Percentiles rank a stretch among this genome's conserved stretches.
phyloP scores from a whole-genome alignment of 2,329 filamentous ascomycete species.

The Hymenoscyphus fraxineus region DNA sequence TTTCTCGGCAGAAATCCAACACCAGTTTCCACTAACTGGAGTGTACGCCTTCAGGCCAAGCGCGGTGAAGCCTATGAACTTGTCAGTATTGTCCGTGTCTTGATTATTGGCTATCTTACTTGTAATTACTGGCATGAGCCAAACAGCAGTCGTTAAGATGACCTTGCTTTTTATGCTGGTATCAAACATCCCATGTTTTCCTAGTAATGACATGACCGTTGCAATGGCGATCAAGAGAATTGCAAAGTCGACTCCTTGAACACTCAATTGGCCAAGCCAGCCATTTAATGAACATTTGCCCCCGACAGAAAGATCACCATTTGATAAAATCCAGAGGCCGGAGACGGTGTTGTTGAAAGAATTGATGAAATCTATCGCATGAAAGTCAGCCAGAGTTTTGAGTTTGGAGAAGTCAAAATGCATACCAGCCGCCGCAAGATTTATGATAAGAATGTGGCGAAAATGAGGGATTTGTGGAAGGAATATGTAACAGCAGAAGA shows the following conservation, averaged over 20 bases:
- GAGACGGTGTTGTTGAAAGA: slow-evolving; percentile 9
- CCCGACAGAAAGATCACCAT: slow-evolving; percentile 1
- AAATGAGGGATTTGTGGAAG: slow-evolving; percentile 14
- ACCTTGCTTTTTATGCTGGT: slow-evolving; percentile 5
- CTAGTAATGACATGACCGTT: slow-evolving; percentile 3
- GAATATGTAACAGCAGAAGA: slow-evolving; percentile 11
- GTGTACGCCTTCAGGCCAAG: slow-evolving; percentile 12
- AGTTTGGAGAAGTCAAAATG: neutral
- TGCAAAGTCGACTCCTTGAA: slow-evolving; percentile 9
- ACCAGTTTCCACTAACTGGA: slow-evolving; percentile 41
- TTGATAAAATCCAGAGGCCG: slow-evolving; percentile 6
- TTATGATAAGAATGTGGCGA: slow-evolving; percentile 11
- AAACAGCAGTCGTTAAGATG: neutral
- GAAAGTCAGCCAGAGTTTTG: neutral
- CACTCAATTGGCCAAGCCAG: slow-evolving; percentile 7
- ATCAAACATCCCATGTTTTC: slow-evolving; percentile 3
- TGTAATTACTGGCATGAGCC: slow-evolving; percentile 5
- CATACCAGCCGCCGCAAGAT: slow-evolving; percentile 9
- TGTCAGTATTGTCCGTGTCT: neutral
- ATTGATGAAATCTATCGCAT: slow-evolving; percentile 3
- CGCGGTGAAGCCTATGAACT: neutral
- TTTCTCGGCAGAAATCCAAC: slow-evolving; percentile 37
- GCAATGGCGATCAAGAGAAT: slow-evolving; percentile 9
- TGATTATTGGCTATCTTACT: neutral
- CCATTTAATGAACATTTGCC: slow-evolving; percentile 7